Base-by-base conservation (phyloP, 1,284 basidiomycete genomes). In the Xerocomus amazonicus region DNA sequence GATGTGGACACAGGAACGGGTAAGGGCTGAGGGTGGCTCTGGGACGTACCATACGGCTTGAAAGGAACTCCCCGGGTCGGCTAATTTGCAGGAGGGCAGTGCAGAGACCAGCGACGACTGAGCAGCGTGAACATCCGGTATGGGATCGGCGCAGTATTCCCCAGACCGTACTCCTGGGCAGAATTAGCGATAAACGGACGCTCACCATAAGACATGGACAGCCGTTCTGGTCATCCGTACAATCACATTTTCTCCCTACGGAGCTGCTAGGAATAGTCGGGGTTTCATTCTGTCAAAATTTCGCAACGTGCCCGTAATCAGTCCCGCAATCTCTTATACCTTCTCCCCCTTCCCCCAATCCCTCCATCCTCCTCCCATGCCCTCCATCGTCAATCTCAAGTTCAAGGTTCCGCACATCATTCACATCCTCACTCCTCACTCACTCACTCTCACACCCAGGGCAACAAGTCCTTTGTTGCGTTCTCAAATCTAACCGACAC, bases 381-480 rank as follows among this genome's bases (percentile, higher is more conserved):
- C 85, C 75, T 81, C 81, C 71, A 88, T 88, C 71, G 81, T 87
- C 75, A 88, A 88, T 70, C 83, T 88, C 80, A 88, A 88, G 80
- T 87, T 88, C 80, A 88, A 88, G 78, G 85, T 85, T 23, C 19
- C 19, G 36, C 56, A 47, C 73, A 31, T 7, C 19, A 31, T 31
- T 9, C 9, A 12, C 47, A 14, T 56, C 47, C 54, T 33, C 60
- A 59, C 59, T 51, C 38, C 52, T 55, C 55, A 51, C 16, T 10
- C 7, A 3, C 36, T 12, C 54, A 43, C 60, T 61, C 55, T 49
- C 54, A 13, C 12, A 51, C 37, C 28, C 62, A 90, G 87, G 88
- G 88, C 71, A 90, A 90, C 79, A 90, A 90, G 76, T 90, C 88
- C 67, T 91, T 91, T 70, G 87, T 90, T 68, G 87, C 88, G 54